Evolutionary conservation across 805 yeast genomes (phyloP).

Genomic region (Cyberlindnera galapagoensis): DNA sequence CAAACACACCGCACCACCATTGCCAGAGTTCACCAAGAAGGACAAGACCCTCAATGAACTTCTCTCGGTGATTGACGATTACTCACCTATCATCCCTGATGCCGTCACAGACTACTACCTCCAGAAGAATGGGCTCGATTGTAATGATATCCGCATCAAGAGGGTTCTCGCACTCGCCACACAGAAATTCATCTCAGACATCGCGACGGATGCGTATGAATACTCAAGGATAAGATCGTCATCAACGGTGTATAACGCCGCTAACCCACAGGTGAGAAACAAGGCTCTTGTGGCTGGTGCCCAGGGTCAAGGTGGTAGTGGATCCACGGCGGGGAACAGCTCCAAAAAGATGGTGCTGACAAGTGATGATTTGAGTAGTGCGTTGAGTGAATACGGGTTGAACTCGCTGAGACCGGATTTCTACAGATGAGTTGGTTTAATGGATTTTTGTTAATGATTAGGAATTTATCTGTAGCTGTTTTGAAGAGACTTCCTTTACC

Average conservation of each 20-base stretch:
- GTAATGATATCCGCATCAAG: slow-evolving; percentile 62
- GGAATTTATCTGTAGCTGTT: not conserved
- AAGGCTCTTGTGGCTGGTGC: slow-evolving; percentile 68
- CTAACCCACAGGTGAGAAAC: slow-evolving; percentile 82
- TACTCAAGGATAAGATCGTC: slow-evolving; percentile 88
- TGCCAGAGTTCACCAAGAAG: slow-evolving; percentile 66
- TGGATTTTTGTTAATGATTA: not conserved
- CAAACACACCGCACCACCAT: slow-evolving; percentile 24
- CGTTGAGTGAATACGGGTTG: slow-evolving; percentile 87
- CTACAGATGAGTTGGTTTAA: slow-evolving; percentile 74
- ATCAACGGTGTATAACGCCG: slow-evolving; percentile 76
- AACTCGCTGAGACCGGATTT: slow-evolving; percentile 90
- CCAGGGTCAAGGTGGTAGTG: slow-evolving; percentile 30
- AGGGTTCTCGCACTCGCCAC: slow-evolving; percentile 89
- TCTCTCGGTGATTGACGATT: slow-evolving; percentile 83
- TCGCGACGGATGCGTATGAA: slow-evolving; percentile 95
- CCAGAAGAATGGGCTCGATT: slow-evolving; percentile 76
- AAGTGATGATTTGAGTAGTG: slow-evolving; percentile 89
- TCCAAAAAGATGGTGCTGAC: slow-evolving; percentile 82
- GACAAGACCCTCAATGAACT: slow-evolving; percentile 83
- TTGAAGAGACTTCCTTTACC: too few species aligned
- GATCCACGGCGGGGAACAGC: slow-evolving; percentile 32
- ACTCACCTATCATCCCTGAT: slow-evolving; percentile 94
- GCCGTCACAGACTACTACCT: slow-evolving; percentile 92
- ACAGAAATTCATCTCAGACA: slow-evolving; percentile 88